These are phyloP conservation scores for Bullera alba DNA, from an alignment of 768 basidiomycete genomes.

Conservation along the genomic window DNA sequence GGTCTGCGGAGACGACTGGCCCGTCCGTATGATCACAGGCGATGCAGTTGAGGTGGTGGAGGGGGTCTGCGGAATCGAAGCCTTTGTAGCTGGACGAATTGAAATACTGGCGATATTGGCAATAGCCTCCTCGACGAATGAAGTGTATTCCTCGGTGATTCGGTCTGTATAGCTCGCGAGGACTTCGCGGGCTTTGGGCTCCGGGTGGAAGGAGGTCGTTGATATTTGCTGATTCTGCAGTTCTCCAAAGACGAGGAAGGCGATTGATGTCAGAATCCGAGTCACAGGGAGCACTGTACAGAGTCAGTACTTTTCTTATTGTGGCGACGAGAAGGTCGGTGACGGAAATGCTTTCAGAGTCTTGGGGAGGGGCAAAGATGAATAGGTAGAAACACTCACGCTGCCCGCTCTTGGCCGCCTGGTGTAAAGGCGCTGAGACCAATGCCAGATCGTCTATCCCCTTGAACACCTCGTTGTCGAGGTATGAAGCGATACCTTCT, in stretches of 20 bases:
- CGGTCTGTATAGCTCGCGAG: not conserved
- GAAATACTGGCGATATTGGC: too few species aligned
- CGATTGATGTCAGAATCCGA: constrained; percentile 8
- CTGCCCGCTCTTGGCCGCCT: constrained; percentile 7
- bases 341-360: too few species aligned
- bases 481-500: constrained; percentile 14
- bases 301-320: not conserved
- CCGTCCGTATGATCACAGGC: too few species aligned
- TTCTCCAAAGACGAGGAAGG: constrained; percentile 18
- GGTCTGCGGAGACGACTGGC: too few species aligned
- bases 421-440: constrained; percentile 13
- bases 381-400: constrained; percentile 9
- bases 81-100: too few species aligned
- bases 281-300: constrained; percentile 10
- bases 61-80: too few species aligned
- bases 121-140: not conserved
- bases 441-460: constrained; percentile 24
- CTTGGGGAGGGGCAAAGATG: not conserved
- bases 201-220: too few species aligned
- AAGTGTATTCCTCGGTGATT: not conserved
- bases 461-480: constrained; percentile 13
- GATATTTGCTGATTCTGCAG: constrained; percentile 6
- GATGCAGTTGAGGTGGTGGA: too few species aligned
- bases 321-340: too few species aligned
- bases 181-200: too few species aligned